These are phyloP conservation scores for Geotrichum phurueaensis DNA, from an alignment of 1,139 yeast genomes.

Conservation along the genomic window DNA sequence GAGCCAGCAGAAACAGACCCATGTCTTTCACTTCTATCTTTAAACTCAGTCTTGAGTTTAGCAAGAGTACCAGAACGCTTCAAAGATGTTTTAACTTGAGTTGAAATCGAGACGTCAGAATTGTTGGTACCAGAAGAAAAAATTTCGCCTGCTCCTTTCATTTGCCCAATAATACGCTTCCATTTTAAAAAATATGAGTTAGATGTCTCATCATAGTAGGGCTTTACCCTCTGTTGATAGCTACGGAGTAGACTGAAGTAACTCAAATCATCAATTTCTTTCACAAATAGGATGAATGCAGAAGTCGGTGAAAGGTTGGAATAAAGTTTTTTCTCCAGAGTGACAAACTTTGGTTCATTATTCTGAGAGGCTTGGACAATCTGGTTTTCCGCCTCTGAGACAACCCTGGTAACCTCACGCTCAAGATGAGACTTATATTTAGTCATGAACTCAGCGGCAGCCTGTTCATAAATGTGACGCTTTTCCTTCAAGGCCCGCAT, in stretches of 20 bases:
- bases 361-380: conserved; percentile 7
- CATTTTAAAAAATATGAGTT: conserved; percentile 32
- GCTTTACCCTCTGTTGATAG: conserved; percentile 29
- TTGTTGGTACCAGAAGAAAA: conserved; percentile 4
- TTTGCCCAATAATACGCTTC: conserved; percentile 19
- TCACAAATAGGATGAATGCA: conserved; percentile 61
- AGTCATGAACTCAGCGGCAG: conserved; percentile 47
- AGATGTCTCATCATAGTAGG: conserved; percentile 29
- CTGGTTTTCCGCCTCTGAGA: conserved; percentile 21
- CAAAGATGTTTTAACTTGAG: conserved; percentile 24
- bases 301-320: conserved; percentile 45
- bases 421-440: conserved; percentile 47
- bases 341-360: conserved; percentile 23
- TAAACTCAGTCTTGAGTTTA: conserved; percentile 20
- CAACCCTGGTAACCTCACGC: conserved; percentile 38
- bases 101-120: conserved; percentile 10
- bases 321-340: conserved; percentile 22
- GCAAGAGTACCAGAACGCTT: conserved; percentile 34
- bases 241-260: conserved; percentile 39
- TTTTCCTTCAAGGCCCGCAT: conserved; percentile 74
- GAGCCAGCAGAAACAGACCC: conserved; percentile 5
- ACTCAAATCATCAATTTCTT: conserved; percentile 43
- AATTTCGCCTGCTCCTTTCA: background rate
- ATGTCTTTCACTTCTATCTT: conserved; percentile 9
- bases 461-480: conserved; percentile 53